Percentiles rank a stretch among this genome's conserved stretches.
These are phyloP conservation scores for Colletotrichum lentis DNA, from an alignment of 2,329 filamentous ascomycete species.

Conservation along the genomic window DNA sequence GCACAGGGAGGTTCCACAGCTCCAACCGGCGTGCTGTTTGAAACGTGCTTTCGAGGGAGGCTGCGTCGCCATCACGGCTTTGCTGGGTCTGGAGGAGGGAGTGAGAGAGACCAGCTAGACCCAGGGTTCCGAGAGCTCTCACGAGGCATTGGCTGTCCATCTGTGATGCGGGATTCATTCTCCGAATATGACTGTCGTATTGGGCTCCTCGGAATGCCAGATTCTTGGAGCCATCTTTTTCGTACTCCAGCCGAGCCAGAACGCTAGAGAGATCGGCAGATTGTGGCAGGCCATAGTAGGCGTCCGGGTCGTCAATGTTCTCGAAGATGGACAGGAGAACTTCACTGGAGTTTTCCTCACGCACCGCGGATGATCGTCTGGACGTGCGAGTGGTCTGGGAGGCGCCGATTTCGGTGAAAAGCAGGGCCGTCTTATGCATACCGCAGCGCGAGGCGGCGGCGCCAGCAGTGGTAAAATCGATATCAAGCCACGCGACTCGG, in stretches of 20 bases:
- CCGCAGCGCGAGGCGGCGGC: conserved; percentile 77
- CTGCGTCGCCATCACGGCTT: conserved; percentile 63
- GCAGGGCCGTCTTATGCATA: conserved; percentile 85
- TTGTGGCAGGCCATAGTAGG: conserved; percentile 91
- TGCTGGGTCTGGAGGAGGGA: conserved; percentile 76
- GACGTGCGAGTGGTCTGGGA: conserved; percentile 66
- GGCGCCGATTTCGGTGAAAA: conserved; percentile 79
- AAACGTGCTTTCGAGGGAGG: conserved; percentile 76
- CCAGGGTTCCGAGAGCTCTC: conserved; percentile 79
- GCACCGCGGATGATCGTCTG: conserved; percentile 70
- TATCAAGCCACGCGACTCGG: conserved; percentile 82
- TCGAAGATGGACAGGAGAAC: conserved; percentile 85
- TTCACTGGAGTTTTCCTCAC: conserved; percentile 66
- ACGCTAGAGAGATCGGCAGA: conserved; percentile 79
- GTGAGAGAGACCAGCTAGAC: conserved; percentile 85
- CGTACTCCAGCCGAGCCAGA: conserved; percentile 84
- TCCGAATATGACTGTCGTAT: conserved; percentile 83
- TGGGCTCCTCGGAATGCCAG: conserved; percentile 90
- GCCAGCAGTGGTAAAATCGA: conserved; percentile 77
- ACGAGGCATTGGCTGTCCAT: conserved; percentile 75
- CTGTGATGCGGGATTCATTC: conserved; percentile 61
- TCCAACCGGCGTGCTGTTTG: conserved; percentile 82
- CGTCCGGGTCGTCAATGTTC: conserved; percentile 93
- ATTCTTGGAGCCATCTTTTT: conserved; percentile 85
- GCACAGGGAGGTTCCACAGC: conserved; percentile 88